A percentile compares a stretch with the other conserved stretches of the same genome.
Evolutionary conservation across 2,329 filamentous ascomycete species (phyloP).

Genomic region (Penicillium brasilianum): DNA sequence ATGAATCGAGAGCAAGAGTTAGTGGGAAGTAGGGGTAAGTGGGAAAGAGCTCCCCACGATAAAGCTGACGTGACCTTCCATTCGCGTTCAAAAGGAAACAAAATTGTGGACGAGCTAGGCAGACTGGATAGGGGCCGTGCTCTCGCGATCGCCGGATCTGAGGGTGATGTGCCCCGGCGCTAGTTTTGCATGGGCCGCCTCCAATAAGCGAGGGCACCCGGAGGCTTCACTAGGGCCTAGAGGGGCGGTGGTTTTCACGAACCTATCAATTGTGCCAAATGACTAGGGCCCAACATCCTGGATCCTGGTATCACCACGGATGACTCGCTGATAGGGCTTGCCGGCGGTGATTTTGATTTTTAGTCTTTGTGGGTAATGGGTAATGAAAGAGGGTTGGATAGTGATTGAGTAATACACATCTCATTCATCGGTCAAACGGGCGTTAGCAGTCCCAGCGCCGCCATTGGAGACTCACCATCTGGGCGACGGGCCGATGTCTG

Average conservation of each 20-base stretch:
- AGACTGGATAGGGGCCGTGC: slow-evolving; percentile 4
- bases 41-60: not conserved
- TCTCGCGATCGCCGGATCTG: slow-evolving; percentile 32
- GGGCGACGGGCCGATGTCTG: slow-evolving; percentile 2
- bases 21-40: not conserved
- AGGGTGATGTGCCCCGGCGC: slow-evolving; percentile 28
- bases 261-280: slow-evolving; percentile 30
- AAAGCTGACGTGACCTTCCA: not conserved
- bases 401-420: not conserved
- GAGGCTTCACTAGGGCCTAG: not conserved
- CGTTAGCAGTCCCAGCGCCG: not conserved
- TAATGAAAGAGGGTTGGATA: not conserved
- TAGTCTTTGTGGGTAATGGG: not conserved
- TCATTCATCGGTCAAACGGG: not conserved
- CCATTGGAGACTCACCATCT: not conserved
- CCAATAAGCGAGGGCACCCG: slow-evolving; percentile 23
- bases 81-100: not conserved
- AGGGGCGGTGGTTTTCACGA: slow-evolving; percentile 12
- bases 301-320: slow-evolving; percentile 25
- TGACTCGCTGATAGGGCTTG: slow-evolving; percentile 28
- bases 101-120: not conserved
- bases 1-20: not conserved
- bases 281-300: slow-evolving; percentile 32
- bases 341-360: not conserved
- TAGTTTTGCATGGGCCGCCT: slow-evolving; percentile 22